Base-by-base conservation (phyloP, 1,139 yeast species). In the Candida frijolesensis region DNA sequence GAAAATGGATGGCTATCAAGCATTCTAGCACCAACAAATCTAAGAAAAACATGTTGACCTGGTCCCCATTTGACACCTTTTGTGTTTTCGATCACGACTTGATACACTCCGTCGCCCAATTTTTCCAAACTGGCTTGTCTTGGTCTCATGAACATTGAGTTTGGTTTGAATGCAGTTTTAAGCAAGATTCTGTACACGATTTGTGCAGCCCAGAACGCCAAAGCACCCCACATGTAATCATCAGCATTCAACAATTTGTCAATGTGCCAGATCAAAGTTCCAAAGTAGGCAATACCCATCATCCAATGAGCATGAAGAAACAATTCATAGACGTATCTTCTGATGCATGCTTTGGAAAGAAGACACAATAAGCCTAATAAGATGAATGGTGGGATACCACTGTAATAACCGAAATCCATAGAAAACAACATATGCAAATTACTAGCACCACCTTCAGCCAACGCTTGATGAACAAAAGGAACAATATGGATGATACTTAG, bases 1-100 rank as follows among this genome's bases (percentile, higher is more conserved):
- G 87, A 82, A 61, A 84, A 84, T 10, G 89, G 89, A 63, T 84
- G 89, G 59, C 79, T 82, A 52, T 82, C 86, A 40, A 82, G 61
- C 29, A 74, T 57, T 53, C 78, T 72, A 9, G 74, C 60, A 0
- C 79, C 80, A 3, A 70, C 67, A 55, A 82, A 75, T 55, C 86
- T 70, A 32, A 84, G 66, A 59, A 71, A 82, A 16, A 83, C 69
- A 62, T 84, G 89, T 57, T 84, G 87, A 22, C 89, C 88, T 0
- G 88, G 84, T 32, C 51, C 58, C 87, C 88, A 83, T 15, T 60
- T 59, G 41, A 76, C 62, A 7, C 72, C 76, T 12, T 67, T 64
- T 10, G 66, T 60, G 50, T 77, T 74, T 19, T 65, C 66, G 16
- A 84, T 68, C 4, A 65, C 51, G 2, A 83, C 64, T 60, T 80